Conservation (phyloP, 1,139 yeast genomes). For the Suhomyces bribrorum region DNA sequence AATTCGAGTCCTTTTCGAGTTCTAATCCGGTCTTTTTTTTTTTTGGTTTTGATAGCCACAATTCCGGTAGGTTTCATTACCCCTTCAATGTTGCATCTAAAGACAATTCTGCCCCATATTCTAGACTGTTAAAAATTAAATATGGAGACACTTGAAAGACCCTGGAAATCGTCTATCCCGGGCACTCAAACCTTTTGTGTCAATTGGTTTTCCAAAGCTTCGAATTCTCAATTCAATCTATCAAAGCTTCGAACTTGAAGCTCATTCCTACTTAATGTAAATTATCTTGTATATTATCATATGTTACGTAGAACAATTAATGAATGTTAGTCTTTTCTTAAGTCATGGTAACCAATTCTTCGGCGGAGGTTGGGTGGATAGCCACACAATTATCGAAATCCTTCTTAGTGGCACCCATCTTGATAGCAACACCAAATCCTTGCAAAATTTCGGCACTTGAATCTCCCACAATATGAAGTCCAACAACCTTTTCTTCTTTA, state of each 20-base stretch:
- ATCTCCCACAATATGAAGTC: conserved; percentile 91
- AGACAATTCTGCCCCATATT: no score
- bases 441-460: conserved; percentile 88
- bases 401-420: conserved; percentile 96
- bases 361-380: conserved; percentile 97
- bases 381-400: conserved; percentile 97
- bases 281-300: not conserved
- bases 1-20: no score
- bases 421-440: conserved; percentile 96
- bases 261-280: not conserved
- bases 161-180: no score
- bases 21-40: no score
- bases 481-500: conserved; percentile 87
- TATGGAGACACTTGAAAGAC: no score
- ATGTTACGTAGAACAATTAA: no score
- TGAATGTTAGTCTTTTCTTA: no score
- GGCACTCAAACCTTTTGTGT: no score
- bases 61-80: no score
- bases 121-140: no score
- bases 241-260: not conserved
- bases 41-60: no score
- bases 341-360: conserved; percentile 88
- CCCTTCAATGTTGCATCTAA: no score
- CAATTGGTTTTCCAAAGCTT: not conserved
- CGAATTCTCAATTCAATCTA: not conserved